Evolutionary conservation across 2,329 filamentous ascomycete species (phyloP).

Genomic region (Dothideomycetidae sp.): DNA sequence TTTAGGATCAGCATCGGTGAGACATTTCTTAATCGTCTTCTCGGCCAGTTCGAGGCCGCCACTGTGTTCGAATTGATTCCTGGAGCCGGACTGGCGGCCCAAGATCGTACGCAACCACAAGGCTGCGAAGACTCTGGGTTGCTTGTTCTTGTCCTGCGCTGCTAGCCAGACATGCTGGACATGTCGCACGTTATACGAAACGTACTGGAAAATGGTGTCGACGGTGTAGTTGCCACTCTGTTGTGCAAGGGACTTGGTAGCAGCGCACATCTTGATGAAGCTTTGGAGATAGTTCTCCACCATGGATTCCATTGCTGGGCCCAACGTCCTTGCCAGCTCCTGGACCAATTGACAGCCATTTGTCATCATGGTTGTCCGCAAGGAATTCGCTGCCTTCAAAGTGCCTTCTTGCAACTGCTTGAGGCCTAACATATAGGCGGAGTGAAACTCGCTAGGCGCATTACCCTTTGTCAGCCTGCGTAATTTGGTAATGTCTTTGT

Average conservation of each 20-base stretch:
- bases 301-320: constrained; percentile 70
- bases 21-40: constrained; percentile 75
- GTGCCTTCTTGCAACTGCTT: constrained; percentile 73
- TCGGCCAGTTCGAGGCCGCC: constrained; percentile 73
- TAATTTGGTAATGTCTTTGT: constrained; percentile 64
- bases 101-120: constrained; percentile 77
- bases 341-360: constrained; percentile 75
- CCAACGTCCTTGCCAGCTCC: constrained; percentile 64
- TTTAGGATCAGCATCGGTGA: constrained; percentile 78
- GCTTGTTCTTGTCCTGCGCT: constrained; percentile 84
- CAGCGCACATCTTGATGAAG: constrained; percentile 75
- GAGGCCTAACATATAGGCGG: constrained; percentile 54
- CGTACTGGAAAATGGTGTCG: constrained; percentile 64
- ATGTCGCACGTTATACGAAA: constrained; percentile 64
- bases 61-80: constrained; percentile 66
- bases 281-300: constrained; percentile 80
- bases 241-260: constrained; percentile 84
- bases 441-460: constrained; percentile 59
- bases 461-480: constrained; percentile 73
- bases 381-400: constrained; percentile 66
- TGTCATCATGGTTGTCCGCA: constrained; percentile 80
- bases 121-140: constrained; percentile 63
- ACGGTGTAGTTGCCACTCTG: constrained; percentile 70
- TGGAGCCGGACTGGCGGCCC: constrained; percentile 63
- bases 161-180: constrained; percentile 76